Evolutionary conservation across 148 eudicot genomes (phyloP).

Genomic region (Vaccinium macrocarpon): DNA sequence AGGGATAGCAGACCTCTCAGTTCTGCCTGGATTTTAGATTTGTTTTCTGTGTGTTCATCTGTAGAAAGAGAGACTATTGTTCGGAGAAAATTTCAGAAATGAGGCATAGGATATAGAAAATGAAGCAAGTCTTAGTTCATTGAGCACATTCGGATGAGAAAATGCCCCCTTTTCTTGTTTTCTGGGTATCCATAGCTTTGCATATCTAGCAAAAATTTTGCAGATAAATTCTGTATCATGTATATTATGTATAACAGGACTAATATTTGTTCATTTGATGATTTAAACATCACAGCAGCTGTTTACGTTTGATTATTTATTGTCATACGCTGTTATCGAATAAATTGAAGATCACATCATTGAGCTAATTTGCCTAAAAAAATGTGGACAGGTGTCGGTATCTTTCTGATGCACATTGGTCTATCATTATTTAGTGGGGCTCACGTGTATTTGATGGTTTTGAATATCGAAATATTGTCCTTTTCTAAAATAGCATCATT

Average conservation of each 20-base stretch:
- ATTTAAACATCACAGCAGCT: not conserved
- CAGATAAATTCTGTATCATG: not conserved
- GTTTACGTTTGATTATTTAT: too few relatives aligned
- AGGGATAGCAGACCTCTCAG: slow-evolving; percentile 85
- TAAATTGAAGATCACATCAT: not conserved
- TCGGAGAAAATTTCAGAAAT: not conserved
- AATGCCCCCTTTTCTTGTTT: not conserved
- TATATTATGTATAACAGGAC: not conserved
- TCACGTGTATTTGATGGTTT: too few relatives aligned
- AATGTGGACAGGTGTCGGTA: not conserved
- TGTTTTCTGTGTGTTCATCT: not conserved
- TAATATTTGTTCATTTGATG: not conserved
- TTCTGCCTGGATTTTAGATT: slow-evolving; percentile 81
- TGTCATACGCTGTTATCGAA: not conserved
- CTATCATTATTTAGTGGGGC: not conserved
- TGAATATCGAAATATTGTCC: not conserved
- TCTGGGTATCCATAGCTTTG: not conserved
- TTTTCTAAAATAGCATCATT: not conserved
- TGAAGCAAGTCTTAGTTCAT: not conserved
- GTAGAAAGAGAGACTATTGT: not conserved
- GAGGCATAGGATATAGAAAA: not conserved
- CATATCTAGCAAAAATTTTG: not conserved
- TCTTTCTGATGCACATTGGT: too few relatives aligned
- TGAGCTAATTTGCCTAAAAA: not conserved
- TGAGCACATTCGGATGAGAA: not conserved